These are phyloP conservation scores for Trichomonas tenax DNA, from an alignment of 208 protist genomes.

Conservation along the genomic window DNA sequence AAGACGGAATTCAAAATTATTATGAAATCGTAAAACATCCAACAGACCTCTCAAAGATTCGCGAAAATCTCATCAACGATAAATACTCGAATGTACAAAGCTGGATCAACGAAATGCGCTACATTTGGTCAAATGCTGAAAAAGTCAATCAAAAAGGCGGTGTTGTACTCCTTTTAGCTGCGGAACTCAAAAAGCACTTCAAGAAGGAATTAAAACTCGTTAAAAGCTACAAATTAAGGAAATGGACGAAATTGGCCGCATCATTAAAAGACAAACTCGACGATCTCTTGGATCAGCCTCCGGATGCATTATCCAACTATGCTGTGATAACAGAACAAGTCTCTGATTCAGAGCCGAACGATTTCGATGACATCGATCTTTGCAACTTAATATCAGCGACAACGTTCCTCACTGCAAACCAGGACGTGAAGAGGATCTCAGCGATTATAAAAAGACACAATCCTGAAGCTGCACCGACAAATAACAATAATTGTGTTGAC, in stretches of 20 bases:
- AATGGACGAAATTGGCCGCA: background rate
- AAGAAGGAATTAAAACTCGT: background rate
- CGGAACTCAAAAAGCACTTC: background rate
- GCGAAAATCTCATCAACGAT: background rate
- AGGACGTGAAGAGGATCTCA: background rate
- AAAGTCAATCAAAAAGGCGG: background rate
- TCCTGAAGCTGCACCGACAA: background rate
- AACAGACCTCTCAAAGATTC: background rate
- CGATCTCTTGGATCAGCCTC: background rate
- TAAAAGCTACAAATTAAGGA: background rate
- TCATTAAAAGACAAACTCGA: background rate
- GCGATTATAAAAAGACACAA: background rate
- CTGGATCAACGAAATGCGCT: background rate
- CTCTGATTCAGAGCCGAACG: background rate
- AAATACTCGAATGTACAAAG: background rate
- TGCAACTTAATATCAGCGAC: background rate
- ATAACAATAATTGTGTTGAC: background rate
- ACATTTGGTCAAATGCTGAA: background rate
- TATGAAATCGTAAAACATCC: slow-evolving; percentile 3
- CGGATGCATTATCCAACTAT: background rate
- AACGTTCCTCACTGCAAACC: background rate
- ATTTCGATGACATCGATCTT: background rate
- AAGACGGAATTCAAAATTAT: background rate
- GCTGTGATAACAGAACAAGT: background rate
- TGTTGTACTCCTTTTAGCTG: background rate